Conservation (phyloP, 1,139 yeast genomes). For the Diutina catenulata region DNA sequence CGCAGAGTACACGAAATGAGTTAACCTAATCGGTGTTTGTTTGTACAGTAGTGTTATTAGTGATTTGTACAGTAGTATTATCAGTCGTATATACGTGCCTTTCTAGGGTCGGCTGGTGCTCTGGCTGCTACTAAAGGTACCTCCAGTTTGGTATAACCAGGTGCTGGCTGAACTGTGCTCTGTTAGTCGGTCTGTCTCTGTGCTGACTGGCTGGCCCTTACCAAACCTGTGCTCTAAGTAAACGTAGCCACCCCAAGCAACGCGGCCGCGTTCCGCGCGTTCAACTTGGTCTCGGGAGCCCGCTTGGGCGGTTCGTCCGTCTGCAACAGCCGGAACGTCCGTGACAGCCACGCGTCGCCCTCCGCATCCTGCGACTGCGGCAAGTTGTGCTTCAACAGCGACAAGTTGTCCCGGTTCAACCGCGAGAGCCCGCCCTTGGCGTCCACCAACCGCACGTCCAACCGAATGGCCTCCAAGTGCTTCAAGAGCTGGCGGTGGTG, state of each 20-base stretch:
- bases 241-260: constrained; percentile 70
- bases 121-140: no score
- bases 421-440: constrained; percentile 73
- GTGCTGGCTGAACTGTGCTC: no score
- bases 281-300: constrained; percentile 26
- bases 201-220: no score
- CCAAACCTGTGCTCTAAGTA: constrained; percentile 5
- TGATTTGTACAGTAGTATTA: no score
- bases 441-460: constrained; percentile 70
- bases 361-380: constrained; percentile 36
- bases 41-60: no score
- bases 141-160: no score
- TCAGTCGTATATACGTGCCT: background rate
- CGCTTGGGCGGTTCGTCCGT: constrained; percentile 13
- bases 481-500: constrained; percentile 75
- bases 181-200: no score
- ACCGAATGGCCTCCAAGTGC: constrained; percentile 61
- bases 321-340: constrained; percentile 49
- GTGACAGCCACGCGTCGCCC: constrained; percentile 56
- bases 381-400: constrained; percentile 32
- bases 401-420: constrained; percentile 61
- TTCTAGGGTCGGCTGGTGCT: no score
- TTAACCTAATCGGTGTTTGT: no score
- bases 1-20: no score
- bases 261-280: constrained; percentile 76